phyloP scores from a whole-genome alignment of 495 filamentous ascomycete species.

The Amniculicola lignicola region DNA sequence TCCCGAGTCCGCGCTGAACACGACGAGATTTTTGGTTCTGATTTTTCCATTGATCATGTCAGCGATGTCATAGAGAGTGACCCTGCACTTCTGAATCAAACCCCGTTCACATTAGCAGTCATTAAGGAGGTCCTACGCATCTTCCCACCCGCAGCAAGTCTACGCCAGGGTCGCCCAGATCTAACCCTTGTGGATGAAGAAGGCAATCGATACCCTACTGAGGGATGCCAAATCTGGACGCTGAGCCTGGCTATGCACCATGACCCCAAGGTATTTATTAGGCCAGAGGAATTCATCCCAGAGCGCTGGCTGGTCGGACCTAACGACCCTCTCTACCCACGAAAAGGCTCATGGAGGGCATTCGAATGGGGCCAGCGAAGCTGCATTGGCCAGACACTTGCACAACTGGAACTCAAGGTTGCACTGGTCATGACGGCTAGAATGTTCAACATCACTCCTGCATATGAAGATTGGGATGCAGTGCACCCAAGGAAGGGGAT shows the following conservation, averaged over 20 bases:
- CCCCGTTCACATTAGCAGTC: conserved; percentile 15
- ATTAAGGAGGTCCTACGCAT: conserved; percentile 27
- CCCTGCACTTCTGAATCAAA: conserved; percentile 18
- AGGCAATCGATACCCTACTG: conserved; percentile 39
- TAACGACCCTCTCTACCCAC: conserved; percentile 14
- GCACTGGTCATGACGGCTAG: conserved; percentile 48
- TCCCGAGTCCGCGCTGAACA: conserved; percentile 40
- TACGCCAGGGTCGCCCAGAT: conserved; percentile 26
- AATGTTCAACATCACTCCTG: conserved; percentile 46
- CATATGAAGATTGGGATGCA: conserved; percentile 24
- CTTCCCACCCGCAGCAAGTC: conserved; percentile 17
- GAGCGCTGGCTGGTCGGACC: conserved; percentile 22
- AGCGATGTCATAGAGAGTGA: conserved; percentile 15
- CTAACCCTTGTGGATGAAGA: conserved; percentile 26
- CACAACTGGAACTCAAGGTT: conserved; percentile 34
- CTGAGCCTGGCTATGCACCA: conserved; percentile 28
- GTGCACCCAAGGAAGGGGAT: conserved; percentile 1
- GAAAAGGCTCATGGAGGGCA: conserved; percentile 9
- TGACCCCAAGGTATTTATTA: background rate
- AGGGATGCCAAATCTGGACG: conserved; percentile 32
- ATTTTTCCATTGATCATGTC: conserved; percentile 23
- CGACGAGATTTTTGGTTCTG: conserved; percentile 39
- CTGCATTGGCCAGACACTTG: conserved; percentile 54
- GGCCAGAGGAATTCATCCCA: conserved; percentile 21
- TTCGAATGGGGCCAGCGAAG: conserved; percentile 46